phyloP scores from a whole-genome alignment of 768 basidiomycete species.

The Pulveroboletus sp. region DNA sequence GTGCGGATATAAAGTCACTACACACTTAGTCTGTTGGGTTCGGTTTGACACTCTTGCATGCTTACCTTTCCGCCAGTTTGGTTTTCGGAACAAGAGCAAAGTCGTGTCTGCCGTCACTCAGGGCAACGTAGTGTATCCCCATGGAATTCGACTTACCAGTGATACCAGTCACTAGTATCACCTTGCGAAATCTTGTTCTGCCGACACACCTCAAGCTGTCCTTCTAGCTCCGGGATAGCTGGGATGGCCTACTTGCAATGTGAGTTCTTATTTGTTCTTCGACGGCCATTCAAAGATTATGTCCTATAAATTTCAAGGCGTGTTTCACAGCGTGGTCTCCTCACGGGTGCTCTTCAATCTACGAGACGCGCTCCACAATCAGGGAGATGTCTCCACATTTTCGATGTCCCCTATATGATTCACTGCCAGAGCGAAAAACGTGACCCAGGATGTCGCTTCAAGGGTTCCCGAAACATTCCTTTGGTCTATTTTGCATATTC shows the following conservation, averaged over 20 bases:
- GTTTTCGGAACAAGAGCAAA: neutral
- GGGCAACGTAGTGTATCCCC: constrained; percentile 9
- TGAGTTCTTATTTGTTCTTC: neutral
- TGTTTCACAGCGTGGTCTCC: constrained; percentile 11
- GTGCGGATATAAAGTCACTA: too few relatives aligned
- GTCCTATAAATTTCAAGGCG: constrained; percentile 7
- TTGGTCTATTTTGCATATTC: too few relatives aligned
- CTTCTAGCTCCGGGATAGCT: constrained; percentile 7
- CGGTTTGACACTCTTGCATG: constrained; percentile 2
- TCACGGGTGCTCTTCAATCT: constrained; percentile 11
- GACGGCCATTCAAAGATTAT: neutral
- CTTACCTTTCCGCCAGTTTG: neutral
- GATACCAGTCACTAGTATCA: neutral
- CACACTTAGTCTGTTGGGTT: too few relatives aligned
- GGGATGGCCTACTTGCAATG: neutral
- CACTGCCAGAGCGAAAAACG: neutral
- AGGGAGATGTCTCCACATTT: neutral
- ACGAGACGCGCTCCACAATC: neutral
- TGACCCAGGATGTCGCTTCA: too few relatives aligned
- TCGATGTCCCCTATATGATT: constrained; percentile 3
- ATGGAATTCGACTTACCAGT: neutral
- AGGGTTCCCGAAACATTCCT: too few relatives aligned
- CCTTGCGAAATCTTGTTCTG: too few relatives aligned
- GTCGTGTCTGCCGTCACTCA: neutral
- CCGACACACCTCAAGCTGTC: too few relatives aligned